Base-by-base conservation (phyloP, 768 basidiomycete species). In the Omphalotus guepiniiformis region DNA sequence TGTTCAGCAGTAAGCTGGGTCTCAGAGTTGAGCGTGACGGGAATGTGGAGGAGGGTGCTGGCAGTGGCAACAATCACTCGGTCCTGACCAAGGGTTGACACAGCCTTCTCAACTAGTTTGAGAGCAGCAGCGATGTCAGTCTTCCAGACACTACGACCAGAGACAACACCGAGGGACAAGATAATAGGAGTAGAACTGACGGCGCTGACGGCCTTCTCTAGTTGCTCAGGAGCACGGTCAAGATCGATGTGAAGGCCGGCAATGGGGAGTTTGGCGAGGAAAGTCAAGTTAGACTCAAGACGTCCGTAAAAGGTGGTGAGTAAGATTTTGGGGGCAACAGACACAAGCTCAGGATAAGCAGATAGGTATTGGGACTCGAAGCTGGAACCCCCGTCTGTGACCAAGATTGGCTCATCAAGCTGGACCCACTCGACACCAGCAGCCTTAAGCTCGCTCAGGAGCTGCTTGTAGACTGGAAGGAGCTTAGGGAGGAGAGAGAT, bases 101-200 rank as follows among this genome's bases (percentile, higher is more conserved):
- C 73, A 39, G 91, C 93, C 67, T 84, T 87, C 73, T 94, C 85
- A 47, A 80, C 90, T 39, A 80, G 70, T 65, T 85, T 84, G 70
- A 93, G 79, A 49, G 91, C 85, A 46, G 81, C 83, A 53, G 76
- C 73, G 58, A 98, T 85, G 71, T 98, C 94, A 53, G 82, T 86
- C 83, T 98, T 99, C 96, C 96, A 99, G 75, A 99, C 91, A 79
- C 97, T 97, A 64, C 96, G 93, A 46, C 96, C 96, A 37, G 96
- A 98, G 54, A 99, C 89, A 52, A 97, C 67, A 70, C 96, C 96
- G 53, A 98, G 84, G 32, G 96, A 98, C 43, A 99, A 79, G 54
- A 85, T 62, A 53, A 93, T 78, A 60, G 68, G 70, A 55, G 92
- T 94, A 53, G 78, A 63, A 77, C 93, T 96, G 67, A 97, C 65